Conservation (phyloP, 2,329 filamentous ascomycete species). For the Talaromyces sp. region DNA sequence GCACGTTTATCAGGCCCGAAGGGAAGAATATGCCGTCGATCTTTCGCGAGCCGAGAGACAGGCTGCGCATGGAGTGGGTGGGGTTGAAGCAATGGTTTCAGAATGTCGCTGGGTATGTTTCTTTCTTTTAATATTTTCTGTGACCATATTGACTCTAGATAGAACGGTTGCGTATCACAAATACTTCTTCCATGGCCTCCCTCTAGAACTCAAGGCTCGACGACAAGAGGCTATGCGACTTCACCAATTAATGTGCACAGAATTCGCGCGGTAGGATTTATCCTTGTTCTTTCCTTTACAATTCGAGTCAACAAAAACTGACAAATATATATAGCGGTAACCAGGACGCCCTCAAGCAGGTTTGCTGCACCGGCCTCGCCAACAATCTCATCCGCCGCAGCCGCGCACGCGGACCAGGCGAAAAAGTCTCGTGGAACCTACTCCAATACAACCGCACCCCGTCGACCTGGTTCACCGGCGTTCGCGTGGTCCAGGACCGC, state of each 20-base stretch:
- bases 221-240: conserved; percentile 35
- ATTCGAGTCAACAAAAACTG: not conserved
- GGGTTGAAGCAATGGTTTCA: conserved; percentile 31
- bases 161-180: conserved; percentile 31
- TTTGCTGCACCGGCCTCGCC: conserved; percentile 36
- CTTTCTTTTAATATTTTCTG: not conserved
- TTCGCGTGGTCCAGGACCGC: conserved; percentile 39
- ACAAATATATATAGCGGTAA: conserved; percentile 30
- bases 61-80: conserved; percentile 37
- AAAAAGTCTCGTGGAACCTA: conserved; percentile 32
- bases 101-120: conserved; percentile 31
- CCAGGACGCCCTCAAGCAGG: conserved; percentile 26
- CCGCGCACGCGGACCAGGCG: conserved; percentile 24
- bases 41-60: conserved; percentile 32
- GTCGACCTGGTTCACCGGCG: conserved; percentile 31
- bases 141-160: conserved; percentile 14
- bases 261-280: conserved; percentile 35
- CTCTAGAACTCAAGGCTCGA: conserved; percentile 31
- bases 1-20: conserved; percentile 36
- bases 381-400: conserved; percentile 31
- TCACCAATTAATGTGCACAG: conserved; percentile 44
- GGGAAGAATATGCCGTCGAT: conserved; percentile 38
- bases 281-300: conserved; percentile 2
- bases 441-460: conserved; percentile 34
- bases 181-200: conserved; percentile 26